phyloP scores from a whole-genome alignment of 805 yeast species.

The Yarrowia deformans region DNA sequence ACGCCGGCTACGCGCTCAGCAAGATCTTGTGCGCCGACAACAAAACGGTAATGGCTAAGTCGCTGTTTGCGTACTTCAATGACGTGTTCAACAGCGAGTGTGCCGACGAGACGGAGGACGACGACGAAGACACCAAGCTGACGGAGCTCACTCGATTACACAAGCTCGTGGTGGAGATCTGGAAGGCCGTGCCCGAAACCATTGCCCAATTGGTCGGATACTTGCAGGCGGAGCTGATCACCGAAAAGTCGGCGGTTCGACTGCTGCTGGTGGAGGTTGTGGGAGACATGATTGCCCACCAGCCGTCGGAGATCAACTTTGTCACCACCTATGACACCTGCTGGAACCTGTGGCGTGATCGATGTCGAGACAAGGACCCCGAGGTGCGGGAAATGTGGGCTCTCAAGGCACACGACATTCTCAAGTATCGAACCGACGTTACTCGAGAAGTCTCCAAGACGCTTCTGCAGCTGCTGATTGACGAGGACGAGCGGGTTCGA shows the following conservation, averaged over 20 bases:
- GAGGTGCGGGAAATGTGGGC: slow-evolving; percentile 75
- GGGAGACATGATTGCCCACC: slow-evolving; percentile 65
- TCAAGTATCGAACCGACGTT: slow-evolving; percentile 56
- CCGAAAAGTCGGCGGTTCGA: slow-evolving; percentile 71
- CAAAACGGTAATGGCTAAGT: slow-evolving; percentile 75
- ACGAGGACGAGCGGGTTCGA: slow-evolving; percentile 77
- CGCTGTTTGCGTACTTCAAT: slow-evolving; percentile 78
- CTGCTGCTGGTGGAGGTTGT: slow-evolving; percentile 74
- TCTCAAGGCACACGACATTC: slow-evolving; percentile 59
- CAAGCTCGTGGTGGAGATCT: slow-evolving; percentile 65
- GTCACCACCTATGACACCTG: slow-evolving; percentile 63
- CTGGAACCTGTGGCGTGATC: slow-evolving; percentile 76
- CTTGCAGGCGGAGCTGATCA: slow-evolving; percentile 73
- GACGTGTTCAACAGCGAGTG: slow-evolving; percentile 66
- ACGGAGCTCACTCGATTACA: slow-evolving; percentile 67
- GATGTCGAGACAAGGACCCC: slow-evolving; percentile 72
- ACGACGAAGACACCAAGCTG: slow-evolving; percentile 41
- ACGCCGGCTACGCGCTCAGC: slow-evolving; percentile 71
- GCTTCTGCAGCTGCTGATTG: slow-evolving; percentile 75
- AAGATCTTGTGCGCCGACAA: slow-evolving; percentile 72
- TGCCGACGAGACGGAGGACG: slow-evolving; percentile 46
- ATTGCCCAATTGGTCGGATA: slow-evolving; percentile 77
- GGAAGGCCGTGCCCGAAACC: slow-evolving; percentile 81
- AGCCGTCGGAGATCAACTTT: slow-evolving; percentile 63
- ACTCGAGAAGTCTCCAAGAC: slow-evolving; percentile 40